Percentiles rank a stretch among this genome's conserved stretches.
Evolutionary conservation across 257 asterid genomes (phyloP).

Genomic region (Nicotiana sylvestris): DNA sequence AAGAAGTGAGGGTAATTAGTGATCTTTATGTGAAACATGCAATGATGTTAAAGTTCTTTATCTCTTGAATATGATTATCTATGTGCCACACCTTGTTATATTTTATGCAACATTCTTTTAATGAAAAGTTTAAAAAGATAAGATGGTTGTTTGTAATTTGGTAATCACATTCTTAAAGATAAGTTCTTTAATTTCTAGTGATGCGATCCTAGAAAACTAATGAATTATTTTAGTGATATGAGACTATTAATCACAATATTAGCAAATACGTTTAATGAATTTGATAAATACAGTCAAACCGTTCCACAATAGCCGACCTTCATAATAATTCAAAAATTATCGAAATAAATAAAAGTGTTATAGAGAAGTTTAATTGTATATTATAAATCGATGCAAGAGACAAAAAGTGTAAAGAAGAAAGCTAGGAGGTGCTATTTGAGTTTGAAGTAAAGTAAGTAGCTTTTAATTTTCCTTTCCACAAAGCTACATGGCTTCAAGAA

Average conservation of each 20-base stretch:
- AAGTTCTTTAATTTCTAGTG: neutral
- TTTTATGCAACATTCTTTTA: constrained; percentile 9
- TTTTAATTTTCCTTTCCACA: neutral
- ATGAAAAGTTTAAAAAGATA: neutral
- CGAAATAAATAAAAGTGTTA: too few species aligned
- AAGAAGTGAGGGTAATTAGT: neutral
- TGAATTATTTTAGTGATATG: neutral
- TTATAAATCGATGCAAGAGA: too few species aligned
- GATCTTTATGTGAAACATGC: constrained; percentile 10
- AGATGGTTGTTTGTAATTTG: neutral
- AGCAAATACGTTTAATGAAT: too few species aligned
- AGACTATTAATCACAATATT: too few species aligned
- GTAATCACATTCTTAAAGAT: neutral
- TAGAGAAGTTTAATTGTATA: too few species aligned
- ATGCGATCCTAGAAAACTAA: neutral
- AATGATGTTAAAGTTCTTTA: neutral
- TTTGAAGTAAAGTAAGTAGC: neutral
- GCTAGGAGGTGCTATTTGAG: too few species aligned
- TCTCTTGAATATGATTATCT: neutral
- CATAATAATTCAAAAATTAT: too few species aligned
- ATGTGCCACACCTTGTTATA: constrained; percentile 4
- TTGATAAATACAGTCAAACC: too few species aligned
- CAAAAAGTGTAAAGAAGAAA: too few species aligned
- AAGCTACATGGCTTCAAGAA: neutral
- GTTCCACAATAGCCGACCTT: too few species aligned